These are phyloP conservation scores for Heterobasidion parviporum DNA, from an alignment of 1,284 basidiomycete species.

Conservation along the genomic window DNA sequence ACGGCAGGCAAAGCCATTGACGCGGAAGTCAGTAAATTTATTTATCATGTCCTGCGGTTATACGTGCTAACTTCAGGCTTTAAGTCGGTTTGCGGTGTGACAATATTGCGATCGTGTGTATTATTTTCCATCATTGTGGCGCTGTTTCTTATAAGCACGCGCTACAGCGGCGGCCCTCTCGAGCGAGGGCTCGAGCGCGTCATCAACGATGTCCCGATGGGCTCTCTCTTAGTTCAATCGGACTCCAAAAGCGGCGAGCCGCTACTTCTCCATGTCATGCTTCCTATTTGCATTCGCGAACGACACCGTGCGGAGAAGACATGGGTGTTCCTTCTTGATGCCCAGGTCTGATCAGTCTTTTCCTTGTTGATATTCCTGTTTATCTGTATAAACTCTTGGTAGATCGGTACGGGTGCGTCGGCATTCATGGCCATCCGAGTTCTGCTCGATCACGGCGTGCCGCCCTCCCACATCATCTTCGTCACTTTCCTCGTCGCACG, in stretches of 20 bases:
- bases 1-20: slow-evolving; percentile 59
- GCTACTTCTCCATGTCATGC: slow-evolving; percentile 72
- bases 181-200: slow-evolving; percentile 88
- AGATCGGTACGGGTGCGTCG: slow-evolving; percentile 93
- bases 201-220: slow-evolving; percentile 81
- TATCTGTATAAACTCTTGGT: not conserved
- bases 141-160: slow-evolving; percentile 6
- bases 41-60: not conserved
- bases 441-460: slow-evolving; percentile 91
- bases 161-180: slow-evolving; percentile 72
- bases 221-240: slow-evolving; percentile 87
- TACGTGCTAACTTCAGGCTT: not conserved
- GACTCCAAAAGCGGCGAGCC: slow-evolving; percentile 84
- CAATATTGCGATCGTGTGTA: slow-evolving; percentile 73
- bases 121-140: no score
- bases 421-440: slow-evolving; percentile 97
- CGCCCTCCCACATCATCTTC: slow-evolving; percentile 77
- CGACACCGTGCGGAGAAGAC: slow-evolving; percentile 57
- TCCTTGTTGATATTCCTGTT: not conserved
- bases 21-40: slow-evolving; percentile 32
- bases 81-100: slow-evolving; percentile 74
- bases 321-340: slow-evolving; percentile 89
- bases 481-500: slow-evolving; percentile 84
- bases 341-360: slow-evolving; percentile 52
- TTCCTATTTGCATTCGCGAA: slow-evolving; percentile 68